Percentiles rank a stretch among this genome's conserved stretches.
phyloP scores from a whole-genome alignment of 768 basidiomycete species.

The Boletus sp. region DNA sequence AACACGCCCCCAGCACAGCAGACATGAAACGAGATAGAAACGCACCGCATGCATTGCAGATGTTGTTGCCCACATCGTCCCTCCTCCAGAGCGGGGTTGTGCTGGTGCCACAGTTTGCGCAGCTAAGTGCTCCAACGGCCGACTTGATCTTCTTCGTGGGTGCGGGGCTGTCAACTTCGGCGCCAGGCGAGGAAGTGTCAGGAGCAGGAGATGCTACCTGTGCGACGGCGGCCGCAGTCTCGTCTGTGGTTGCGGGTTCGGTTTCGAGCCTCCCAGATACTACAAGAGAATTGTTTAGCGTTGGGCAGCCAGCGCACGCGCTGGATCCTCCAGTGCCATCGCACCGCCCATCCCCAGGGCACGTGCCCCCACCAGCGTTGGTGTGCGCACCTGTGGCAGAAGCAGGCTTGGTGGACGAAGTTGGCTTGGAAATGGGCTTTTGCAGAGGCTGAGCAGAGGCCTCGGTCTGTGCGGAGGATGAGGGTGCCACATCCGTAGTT shows the following conservation, averaged over 20 bases:
- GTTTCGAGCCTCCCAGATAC: constrained; percentile 42
- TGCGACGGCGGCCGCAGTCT: constrained; percentile 15
- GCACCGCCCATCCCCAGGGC: constrained; percentile 97
- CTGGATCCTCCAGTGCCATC: constrained; percentile 95
- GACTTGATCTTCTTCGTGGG: constrained; percentile 35
- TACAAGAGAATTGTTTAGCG: constrained; percentile 82
- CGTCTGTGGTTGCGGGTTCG: constrained; percentile 31
- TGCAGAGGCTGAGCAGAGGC: constrained; percentile 23
- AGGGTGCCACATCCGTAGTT: constrained; percentile 25
- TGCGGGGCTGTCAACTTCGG: constrained; percentile 29
- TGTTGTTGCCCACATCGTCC: constrained; percentile 89
- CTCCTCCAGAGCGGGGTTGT: constrained; percentile 89
- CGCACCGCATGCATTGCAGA: constrained; percentile 94
- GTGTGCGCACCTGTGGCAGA: constrained; percentile 32
- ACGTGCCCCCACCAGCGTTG: constrained; percentile 59
- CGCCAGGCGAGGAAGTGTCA: constrained; percentile 36
- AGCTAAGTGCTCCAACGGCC: constrained; percentile 72
- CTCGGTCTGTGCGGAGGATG: constrained; percentile 29
- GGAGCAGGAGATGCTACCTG: constrained; percentile 29
- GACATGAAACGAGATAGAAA: constrained; percentile 27
- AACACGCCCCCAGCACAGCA: constrained; percentile 25
- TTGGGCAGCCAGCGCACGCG: constrained; percentile 94
- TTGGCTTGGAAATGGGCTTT: constrained; percentile 25
- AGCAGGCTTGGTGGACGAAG: constrained; percentile 29
- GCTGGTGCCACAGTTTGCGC: constrained; percentile 86